These are phyloP conservation scores for Chrysoporthe cubensis DNA, from an alignment of 2,329 filamentous ascomycete species.

Conservation along the genomic window DNA sequence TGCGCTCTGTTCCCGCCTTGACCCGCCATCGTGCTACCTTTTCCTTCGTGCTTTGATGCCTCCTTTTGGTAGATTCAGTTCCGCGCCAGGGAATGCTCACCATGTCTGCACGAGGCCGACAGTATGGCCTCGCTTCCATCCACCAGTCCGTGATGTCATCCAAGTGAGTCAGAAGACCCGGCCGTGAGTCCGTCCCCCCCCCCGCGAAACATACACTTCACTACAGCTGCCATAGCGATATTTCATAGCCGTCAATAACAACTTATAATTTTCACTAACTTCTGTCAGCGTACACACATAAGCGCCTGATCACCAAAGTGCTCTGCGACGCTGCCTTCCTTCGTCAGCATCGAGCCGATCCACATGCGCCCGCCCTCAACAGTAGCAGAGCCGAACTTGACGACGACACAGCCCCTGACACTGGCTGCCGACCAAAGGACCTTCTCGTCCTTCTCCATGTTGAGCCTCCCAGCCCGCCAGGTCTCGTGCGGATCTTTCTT, in stretches of 20 bases:
- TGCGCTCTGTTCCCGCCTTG: no score
- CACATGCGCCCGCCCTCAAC: constrained; percentile 82
- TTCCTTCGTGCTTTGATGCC: no score
- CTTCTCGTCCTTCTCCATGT: constrained; percentile 60
- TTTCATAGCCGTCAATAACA: background rate
- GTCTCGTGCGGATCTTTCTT: constrained; percentile 47
- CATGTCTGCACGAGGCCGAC: no score
- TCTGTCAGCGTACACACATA: constrained; percentile 67
- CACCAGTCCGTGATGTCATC: no score
- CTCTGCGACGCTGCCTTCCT: constrained; percentile 71
- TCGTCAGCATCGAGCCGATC: constrained; percentile 74
- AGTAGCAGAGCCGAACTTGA: constrained; percentile 85
- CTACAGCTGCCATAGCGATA: background rate
- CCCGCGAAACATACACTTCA: no score
- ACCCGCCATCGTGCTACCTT: no score
- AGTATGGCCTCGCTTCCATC: no score
- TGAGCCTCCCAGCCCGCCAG: constrained; percentile 61
- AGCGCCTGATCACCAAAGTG: constrained; percentile 81
- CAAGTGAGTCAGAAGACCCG: no score
- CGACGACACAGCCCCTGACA: constrained; percentile 80
- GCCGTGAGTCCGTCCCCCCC: no score
- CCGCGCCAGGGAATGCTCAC: no score
- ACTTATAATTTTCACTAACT: background rate
- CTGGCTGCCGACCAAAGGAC: constrained; percentile 83
- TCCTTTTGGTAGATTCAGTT: no score